phyloP scores from a whole-genome alignment of 2,329 filamentous ascomycete genomes.

The Botryosphaeria dothidea region DNA sequence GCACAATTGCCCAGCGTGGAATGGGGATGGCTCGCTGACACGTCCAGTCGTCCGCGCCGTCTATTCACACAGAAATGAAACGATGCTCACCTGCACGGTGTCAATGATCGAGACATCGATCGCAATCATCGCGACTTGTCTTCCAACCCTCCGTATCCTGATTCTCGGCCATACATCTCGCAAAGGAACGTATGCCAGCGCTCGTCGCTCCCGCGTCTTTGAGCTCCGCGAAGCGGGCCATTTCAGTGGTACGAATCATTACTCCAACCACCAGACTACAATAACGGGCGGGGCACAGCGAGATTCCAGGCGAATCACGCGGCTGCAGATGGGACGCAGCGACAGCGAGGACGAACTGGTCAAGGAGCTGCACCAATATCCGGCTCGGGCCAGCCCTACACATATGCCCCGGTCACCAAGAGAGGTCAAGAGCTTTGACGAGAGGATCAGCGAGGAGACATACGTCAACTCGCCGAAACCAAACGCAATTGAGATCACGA shows the following conservation, averaged over 20 bases:
- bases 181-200: conserved; percentile 14
- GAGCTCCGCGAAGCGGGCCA: not conserved
- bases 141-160: conserved; percentile 27
- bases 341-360: conserved; percentile 19
- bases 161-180: conserved; percentile 17
- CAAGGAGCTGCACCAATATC: conserved; percentile 9
- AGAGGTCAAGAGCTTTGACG: not conserved
- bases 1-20: not conserved
- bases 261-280: conserved; percentile 5
- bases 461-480: not conserved
- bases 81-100: conserved; percentile 42
- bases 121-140: conserved; percentile 44
- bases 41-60: conserved; percentile 35
- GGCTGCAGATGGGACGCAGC: conserved; percentile 3
- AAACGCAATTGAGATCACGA: conserved; percentile 9
- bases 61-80: conserved; percentile 36
- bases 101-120: conserved; percentile 43
- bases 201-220: not conserved
- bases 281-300: conserved; percentile 6
- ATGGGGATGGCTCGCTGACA: not conserved
- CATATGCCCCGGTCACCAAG: not conserved
- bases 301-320: not conserved
- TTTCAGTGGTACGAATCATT: not conserved
- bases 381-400: not conserved
- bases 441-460: not conserved